phyloP scores from a whole-genome alignment of 352 stramenopile species.

The Globisporangium apiculatum region DNA sequence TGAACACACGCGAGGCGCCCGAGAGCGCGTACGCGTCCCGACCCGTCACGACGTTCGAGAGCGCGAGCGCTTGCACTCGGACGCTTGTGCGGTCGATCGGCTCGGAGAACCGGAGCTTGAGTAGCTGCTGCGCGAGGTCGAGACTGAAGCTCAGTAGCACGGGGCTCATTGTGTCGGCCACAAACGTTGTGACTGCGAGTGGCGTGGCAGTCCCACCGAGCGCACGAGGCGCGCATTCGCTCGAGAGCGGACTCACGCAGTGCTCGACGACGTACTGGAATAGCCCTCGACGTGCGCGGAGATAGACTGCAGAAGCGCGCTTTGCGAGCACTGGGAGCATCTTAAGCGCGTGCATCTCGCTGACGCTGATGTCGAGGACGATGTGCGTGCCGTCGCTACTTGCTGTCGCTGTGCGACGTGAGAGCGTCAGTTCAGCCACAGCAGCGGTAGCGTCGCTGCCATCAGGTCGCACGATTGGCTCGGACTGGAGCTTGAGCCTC shows the following conservation, averaged over 20 bases:
- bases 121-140: slow-evolving; percentile 38
- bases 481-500: slow-evolving; percentile 40
- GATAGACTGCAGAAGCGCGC: slow-evolving; percentile 18
- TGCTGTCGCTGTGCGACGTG: slow-evolving; percentile 16
- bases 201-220: slow-evolving; percentile 16
- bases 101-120: slow-evolving; percentile 70
- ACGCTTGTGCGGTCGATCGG: slow-evolving; percentile 35
- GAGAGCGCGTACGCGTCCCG: slow-evolving; percentile 36
- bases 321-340: slow-evolving; percentile 22
- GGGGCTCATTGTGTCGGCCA: slow-evolving; percentile 32
- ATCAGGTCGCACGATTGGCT: slow-evolving; percentile 3
- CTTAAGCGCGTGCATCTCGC: slow-evolving; percentile 49
- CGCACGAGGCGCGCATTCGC: slow-evolving; percentile 20
- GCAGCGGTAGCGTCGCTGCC: too few species aligned
- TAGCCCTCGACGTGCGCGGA: slow-evolving; percentile 21
- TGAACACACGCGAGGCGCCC: slow-evolving; percentile 32
- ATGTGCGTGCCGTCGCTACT: slow-evolving; percentile 36
- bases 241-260: slow-evolving; percentile 26
- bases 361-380: slow-evolving; percentile 27
- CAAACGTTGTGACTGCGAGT: slow-evolving; percentile 32
- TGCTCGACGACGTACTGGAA: slow-evolving; percentile 45
- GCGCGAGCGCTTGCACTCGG: slow-evolving; percentile 24
- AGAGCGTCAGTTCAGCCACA: too few species aligned
- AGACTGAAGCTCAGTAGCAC: slow-evolving; percentile 48
- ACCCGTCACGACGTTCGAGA: slow-evolving; percentile 31